Percentiles rank a stretch among this genome's conserved stretches.
Evolutionary conservation across 805 yeast species (phyloP).

Genomic region (Saccharomycopsis oosterbeekiorum): DNA sequence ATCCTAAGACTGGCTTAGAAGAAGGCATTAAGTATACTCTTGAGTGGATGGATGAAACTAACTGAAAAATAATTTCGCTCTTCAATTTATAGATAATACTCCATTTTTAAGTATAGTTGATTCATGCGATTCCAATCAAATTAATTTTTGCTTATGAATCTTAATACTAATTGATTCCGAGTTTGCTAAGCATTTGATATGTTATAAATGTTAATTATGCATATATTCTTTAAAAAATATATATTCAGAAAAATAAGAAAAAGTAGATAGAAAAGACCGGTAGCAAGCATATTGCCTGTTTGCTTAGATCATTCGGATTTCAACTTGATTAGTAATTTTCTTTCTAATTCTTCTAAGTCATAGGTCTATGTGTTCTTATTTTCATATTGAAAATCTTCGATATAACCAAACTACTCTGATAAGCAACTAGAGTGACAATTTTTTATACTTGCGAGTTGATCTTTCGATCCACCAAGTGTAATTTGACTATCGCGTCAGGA

Average conservation of each 20-base stretch:
- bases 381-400: neutral
- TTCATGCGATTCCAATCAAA: neutral
- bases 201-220: neutral
- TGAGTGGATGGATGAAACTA: slow-evolving; percentile 76
- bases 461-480: slow-evolving; percentile 1
- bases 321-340: neutral
- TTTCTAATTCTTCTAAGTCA: neutral
- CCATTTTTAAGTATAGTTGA: too few species aligned
- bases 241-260: neutral
- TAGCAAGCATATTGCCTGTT: neutral
- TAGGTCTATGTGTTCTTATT: neutral
- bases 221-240: neutral
- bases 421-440: neutral
- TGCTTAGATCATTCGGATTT: slow-evolving; percentile 11
- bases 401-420: neutral
- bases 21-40: slow-evolving; percentile 72
- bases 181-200: neutral
- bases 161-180: neutral
- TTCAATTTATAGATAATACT: slow-evolving; percentile 2
- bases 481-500: slow-evolving; percentile 7
- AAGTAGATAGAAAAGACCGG: neutral
- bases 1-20: slow-evolving; percentile 69
- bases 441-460: neutral
- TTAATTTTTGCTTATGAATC: neutral
- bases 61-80: neutral